A percentile compares a stretch with the other conserved stretches of the same genome.
phyloP scores from a whole-genome alignment of 805 yeast genomes.

The Sugiyamaella lignohabitans region DNA sequence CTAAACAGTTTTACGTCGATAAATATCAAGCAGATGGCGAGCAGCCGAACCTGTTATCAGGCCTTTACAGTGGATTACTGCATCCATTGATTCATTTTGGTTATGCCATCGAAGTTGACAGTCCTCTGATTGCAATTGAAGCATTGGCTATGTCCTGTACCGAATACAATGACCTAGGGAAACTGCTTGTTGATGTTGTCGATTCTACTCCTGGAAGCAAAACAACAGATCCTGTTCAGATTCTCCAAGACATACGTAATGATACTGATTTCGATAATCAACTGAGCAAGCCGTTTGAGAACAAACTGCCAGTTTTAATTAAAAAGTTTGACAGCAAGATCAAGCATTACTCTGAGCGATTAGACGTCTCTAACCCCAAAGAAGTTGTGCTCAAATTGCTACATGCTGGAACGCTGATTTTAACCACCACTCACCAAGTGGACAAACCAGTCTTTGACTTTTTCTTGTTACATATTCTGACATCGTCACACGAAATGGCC shows the following conservation, averaged over 20 bases:
- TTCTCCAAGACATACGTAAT: conserved; percentile 19
- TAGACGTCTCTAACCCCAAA: conserved; percentile 19
- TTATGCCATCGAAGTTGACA: conserved; percentile 32
- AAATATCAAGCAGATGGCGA: conserved; percentile 14
- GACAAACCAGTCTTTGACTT: conserved; percentile 24
- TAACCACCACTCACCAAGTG: conserved; percentile 21
- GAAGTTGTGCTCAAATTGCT: conserved; percentile 18
- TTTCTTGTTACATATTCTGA: conserved; percentile 27
- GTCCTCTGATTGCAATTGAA: conserved; percentile 31
- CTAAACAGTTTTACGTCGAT: conserved; percentile 20
- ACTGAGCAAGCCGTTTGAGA: conserved; percentile 5
- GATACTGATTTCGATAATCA: conserved; percentile 18
- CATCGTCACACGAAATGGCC: conserved; percentile 24
- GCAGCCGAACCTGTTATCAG: conserved; percentile 1
- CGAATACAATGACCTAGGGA: conserved; percentile 12
- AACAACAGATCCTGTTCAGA: conserved; percentile 14
- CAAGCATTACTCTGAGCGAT: conserved; percentile 14
- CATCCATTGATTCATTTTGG: conserved; percentile 34
- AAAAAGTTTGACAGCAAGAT: conserved; percentile 15
- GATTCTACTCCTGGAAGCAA: conserved; percentile 4
- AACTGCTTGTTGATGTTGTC: background rate
- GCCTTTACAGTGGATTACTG: conserved; percentile 23
- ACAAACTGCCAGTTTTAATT: conserved; percentile 6
- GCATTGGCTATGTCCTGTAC: conserved; percentile 30
- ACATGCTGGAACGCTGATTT: conserved; percentile 18